phyloP scores from a whole-genome alignment of 176 grass and related monocot species.

The Themeda triandra region DNA sequence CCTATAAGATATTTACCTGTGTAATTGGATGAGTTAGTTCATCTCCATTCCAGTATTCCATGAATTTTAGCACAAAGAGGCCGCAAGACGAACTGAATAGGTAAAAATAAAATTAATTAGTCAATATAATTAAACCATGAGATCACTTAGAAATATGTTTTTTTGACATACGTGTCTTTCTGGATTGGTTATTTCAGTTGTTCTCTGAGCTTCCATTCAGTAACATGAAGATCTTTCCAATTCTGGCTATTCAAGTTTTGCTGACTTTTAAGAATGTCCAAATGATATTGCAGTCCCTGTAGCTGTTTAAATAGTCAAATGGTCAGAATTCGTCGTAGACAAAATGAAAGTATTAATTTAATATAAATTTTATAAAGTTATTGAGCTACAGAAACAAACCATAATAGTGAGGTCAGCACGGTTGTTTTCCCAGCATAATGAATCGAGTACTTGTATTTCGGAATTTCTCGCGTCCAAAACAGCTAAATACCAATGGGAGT shows the following conservation, averaged over 20 bases:
- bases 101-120: background rate
- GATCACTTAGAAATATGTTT: background rate
- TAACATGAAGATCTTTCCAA: background rate
- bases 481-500: too few species aligned
- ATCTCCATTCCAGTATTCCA: background rate
- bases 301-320: background rate
- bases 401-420: too few species aligned
- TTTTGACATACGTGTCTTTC: background rate
- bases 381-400: too few species aligned
- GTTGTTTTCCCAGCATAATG: too few species aligned
- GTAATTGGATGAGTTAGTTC: background rate
- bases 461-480: too few species aligned
- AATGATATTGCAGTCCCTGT: background rate
- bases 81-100: slow-evolving; percentile 1
- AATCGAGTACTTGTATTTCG: too few species aligned
- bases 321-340: too few species aligned
- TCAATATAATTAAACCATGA: background rate
- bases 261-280: background rate
- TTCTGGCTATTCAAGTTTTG: background rate
- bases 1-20: background rate
- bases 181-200: background rate
- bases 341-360: too few species aligned
- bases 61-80: background rate
- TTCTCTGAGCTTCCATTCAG: background rate
- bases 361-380: too few species aligned